Conservation (phyloP, 2,329 filamentous ascomycete species). For the Neopestalotiopsis sp. region DNA sequence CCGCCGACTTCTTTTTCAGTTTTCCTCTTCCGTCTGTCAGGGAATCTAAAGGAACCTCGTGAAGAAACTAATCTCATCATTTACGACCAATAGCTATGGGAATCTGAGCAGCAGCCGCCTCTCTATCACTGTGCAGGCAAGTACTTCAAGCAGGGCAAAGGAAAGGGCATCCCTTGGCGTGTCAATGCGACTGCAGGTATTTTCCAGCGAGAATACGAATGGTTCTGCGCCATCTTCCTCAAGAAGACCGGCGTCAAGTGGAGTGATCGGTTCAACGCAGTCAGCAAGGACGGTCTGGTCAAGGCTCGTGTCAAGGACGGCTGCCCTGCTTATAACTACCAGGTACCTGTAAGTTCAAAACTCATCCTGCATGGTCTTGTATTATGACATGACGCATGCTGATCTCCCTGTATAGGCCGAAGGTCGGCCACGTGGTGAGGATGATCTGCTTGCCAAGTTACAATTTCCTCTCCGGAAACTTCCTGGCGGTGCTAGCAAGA, state of each 20-base stretch:
- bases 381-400: background rate
- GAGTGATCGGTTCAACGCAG: slow-evolving; percentile 54
- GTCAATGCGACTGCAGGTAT: slow-evolving; percentile 43
- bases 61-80: background rate
- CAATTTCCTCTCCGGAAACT: too few species aligned
- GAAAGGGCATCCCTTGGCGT: slow-evolving; percentile 38
- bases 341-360: slow-evolving; percentile 19
- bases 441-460: too few species aligned
- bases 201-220: slow-evolving; percentile 49
- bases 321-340: slow-evolving; percentile 38
- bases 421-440: background rate
- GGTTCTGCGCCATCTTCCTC: slow-evolving; percentile 63
- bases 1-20: background rate
- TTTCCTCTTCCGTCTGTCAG: too few species aligned
- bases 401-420: background rate
- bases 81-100: slow-evolving; percentile 64
- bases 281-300: slow-evolving; percentile 28
- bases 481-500: too few species aligned
- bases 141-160: slow-evolving; percentile 47
- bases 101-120: slow-evolving; percentile 63
- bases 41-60: background rate
- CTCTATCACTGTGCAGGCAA: slow-evolving; percentile 67
- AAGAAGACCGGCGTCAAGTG: slow-evolving; percentile 63
- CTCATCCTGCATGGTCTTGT: background rate
- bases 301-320: background rate